Conservation (phyloP, 2,329 filamentous ascomycete species). For the Amylocarpus encephaloides region DNA sequence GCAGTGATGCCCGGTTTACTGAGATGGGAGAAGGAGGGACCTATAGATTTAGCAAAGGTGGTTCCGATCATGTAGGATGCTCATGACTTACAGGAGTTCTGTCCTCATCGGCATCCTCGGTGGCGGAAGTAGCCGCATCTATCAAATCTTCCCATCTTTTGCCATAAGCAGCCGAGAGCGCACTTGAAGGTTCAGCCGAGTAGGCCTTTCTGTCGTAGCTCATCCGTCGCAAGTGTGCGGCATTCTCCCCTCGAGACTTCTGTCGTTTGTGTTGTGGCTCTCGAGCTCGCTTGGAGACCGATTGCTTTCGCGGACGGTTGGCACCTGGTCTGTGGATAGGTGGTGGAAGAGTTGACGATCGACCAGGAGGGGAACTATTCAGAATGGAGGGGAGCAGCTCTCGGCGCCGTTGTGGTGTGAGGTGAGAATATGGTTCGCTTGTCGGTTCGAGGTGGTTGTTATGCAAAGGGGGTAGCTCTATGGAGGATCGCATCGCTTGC, state of each 20-base stretch:
- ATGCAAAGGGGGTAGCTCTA: constrained; percentile 68
- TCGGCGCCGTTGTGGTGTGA: constrained; percentile 55
- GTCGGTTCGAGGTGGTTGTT: constrained; percentile 43
- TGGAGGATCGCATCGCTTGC: constrained; percentile 54
- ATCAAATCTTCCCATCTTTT: constrained; percentile 97
- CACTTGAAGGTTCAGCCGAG: constrained; percentile 71
- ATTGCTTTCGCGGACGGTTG: constrained; percentile 74
- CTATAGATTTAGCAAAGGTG: too few relatives aligned
- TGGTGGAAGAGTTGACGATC: constrained; percentile 82
- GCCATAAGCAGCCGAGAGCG: constrained; percentile 52
- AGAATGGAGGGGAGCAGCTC: constrained; percentile 80
- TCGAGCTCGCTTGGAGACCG: constrained; percentile 71
- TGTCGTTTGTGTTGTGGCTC: constrained; percentile 75
- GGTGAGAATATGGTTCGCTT: constrained; percentile 64
- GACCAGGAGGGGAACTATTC: constrained; percentile 72
- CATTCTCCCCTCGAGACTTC: constrained; percentile 62
- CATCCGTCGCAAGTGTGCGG: constrained; percentile 58
- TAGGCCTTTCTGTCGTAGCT: constrained; percentile 74
- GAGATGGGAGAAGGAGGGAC: constrained; percentile 60
- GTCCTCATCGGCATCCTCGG: constrained; percentile 85
- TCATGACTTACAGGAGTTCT: constrained; percentile 80
- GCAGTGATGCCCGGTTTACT: constrained; percentile 54
- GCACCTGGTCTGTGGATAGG: constrained; percentile 71
- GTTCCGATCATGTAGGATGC: too few relatives aligned
- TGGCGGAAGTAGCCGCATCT: constrained; percentile 87